Evolutionary conservation across 140 eudicot species (phyloP).

Genomic region (Cichorium intybus): DNA sequence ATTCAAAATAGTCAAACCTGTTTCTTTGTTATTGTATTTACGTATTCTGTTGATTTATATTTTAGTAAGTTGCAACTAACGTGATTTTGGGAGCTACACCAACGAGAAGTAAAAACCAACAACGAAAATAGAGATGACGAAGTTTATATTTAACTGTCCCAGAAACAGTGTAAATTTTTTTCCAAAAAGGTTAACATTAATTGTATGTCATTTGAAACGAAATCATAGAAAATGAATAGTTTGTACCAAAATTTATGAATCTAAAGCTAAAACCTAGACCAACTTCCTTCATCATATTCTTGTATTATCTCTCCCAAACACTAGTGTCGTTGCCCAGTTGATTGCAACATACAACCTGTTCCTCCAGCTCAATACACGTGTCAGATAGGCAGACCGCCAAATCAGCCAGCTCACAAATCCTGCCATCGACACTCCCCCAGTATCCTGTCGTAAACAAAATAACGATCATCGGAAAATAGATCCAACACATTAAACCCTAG

Average conservation of each 20-base stretch:
- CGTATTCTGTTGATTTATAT: too few relatives aligned
- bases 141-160: conserved; percentile 85
- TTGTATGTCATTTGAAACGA: neutral
- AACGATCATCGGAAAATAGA: neutral
- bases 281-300: conserved; percentile 45
- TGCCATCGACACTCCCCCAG: conserved; percentile 67
- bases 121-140: too few relatives aligned
- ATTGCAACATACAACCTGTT: conserved; percentile 85
- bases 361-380: conserved; percentile 94
- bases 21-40: too few relatives aligned
- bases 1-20: too few relatives aligned
- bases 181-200: neutral
- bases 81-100: neutral
- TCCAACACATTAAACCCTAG: neutral
- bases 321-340: conserved; percentile 88
- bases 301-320: conserved; percentile 87
- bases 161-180: conserved; percentile 6
- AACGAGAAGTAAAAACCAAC: too few relatives aligned
- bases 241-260: conserved; percentile 9
- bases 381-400: conserved; percentile 96
- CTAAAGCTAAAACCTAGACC: conserved; percentile 8
- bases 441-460: conserved; percentile 41
- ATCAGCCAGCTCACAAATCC: conserved; percentile 88
- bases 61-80: too few relatives aligned
- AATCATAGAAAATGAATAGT: neutral